Base-by-base conservation (phyloP, 2,329 filamentous ascomycete genomes). In the Fusarium praegraminearum region DNA sequence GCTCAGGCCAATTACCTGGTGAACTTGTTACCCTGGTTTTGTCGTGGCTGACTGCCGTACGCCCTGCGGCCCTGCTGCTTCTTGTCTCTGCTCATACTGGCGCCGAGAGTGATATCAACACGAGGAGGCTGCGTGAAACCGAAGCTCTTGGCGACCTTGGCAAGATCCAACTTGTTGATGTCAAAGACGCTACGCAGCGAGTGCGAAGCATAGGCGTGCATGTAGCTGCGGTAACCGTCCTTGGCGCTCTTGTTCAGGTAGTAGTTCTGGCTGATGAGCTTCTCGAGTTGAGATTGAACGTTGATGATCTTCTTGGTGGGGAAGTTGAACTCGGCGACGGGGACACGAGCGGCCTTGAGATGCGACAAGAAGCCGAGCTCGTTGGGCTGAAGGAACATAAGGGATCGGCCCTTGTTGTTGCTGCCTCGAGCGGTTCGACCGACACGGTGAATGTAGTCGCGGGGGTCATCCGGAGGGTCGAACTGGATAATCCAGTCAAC, bases 401-500 rank as follows among this genome's bases (percentile, higher is more conserved):
- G 84, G 73, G 92, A 95, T 74, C 93, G 91, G 30, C 96, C 96
- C 81, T 93, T 97, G 76, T 87, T 89, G 78, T 93, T 91, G 63
- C 89, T 86, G 54, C 94, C 95, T 81, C 96, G 87, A 0, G 96
- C 96, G 5, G 96, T 99, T 75, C 96, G 93, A 73, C 96, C 96
- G 18, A 98, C 96, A 62, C 96, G 92, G 84, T 99, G 96, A 75
- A 97, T 97, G 82, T 98, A 97, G 79, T 96, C 92, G 73, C 91
- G 86, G 24, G 93, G 92, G 78, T 97, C 93, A 85, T 97, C 94
- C 5, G 94, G 94, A 13, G 94, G 95, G 74, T 98, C 96, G 76
- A 97, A 97, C 80, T 98, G 94, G 67, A 98, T 90, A 73, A 98
- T 97, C 90, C 93, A 98, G 83, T 98, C 95, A 44, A 98, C 95